A percentile compares a stretch with the other conserved stretches of the same genome.
phyloP scores from a whole-genome alignment of 768 basidiomycete genomes.

The Panellus pusillus region DNA sequence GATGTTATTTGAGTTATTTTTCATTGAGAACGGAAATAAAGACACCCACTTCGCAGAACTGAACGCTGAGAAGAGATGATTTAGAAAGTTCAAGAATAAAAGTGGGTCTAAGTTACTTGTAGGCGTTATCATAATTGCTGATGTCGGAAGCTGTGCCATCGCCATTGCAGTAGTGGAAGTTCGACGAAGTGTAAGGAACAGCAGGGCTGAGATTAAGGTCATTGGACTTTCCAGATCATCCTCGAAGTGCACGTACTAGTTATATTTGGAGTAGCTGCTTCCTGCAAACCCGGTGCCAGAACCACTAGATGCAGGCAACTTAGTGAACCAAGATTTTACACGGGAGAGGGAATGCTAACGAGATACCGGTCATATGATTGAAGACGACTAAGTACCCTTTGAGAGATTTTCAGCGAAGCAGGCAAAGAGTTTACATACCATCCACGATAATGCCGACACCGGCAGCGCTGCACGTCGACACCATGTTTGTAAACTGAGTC shows the following conservation, averaged over 20 bases:
- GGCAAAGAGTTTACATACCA: constrained; percentile 5
- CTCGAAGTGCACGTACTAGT: constrained; percentile 11
- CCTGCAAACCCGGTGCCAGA: constrained; percentile 31
- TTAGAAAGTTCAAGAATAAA: too few relatives aligned
- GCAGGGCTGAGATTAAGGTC: constrained; percentile 10
- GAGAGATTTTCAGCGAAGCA: not conserved
- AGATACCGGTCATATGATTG: constrained; percentile 40
- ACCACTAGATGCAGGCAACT: not conserved
- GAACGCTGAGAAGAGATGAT: constrained; percentile 1
- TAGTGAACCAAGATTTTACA: not conserved
- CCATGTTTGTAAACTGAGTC: constrained; percentile 32
- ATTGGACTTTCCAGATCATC: not conserved
- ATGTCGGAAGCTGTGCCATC: not conserved
- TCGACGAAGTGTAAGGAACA: constrained; percentile 19
- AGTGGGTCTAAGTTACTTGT: not conserved
- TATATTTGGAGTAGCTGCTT: constrained; percentile 33
- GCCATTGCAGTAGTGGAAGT: constrained; percentile 15
- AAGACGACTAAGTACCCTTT: constrained; percentile 29
- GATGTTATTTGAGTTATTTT: not conserved
- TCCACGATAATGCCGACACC: constrained; percentile 34
- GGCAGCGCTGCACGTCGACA: constrained; percentile 27
- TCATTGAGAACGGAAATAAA: not conserved
- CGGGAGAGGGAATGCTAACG: not conserved
- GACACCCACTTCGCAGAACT: constrained; percentile 9
- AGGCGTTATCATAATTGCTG: constrained; percentile 11